Base-by-base conservation (phyloP, 2,329 filamentous ascomycete species). In the Epichloe coenophiala region DNA sequence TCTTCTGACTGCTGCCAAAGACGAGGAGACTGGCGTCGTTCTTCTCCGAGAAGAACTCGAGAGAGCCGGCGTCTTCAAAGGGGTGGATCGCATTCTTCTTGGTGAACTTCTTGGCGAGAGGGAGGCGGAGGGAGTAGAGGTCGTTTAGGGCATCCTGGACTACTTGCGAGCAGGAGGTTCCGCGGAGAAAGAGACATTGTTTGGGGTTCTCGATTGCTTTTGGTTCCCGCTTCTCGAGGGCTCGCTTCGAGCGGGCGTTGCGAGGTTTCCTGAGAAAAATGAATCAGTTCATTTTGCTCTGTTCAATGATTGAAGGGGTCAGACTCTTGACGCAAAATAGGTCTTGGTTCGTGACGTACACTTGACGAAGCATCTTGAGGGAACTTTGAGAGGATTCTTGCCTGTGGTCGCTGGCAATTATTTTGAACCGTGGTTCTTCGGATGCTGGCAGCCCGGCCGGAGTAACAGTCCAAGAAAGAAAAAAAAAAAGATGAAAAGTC, bases 51-150 rank as follows among this genome's bases (percentile, higher is more conserved):
- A 98, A 90, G 74, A 98, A 98, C 70, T 96, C 88, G 58, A 97
- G 78, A 49, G 86, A 91, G 31, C 84, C 75, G 56, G 86, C 73
- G 65, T 94, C 89, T 68, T 96, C 91, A 68, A 98, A 98, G 2
- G 93, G 93, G 68, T 93, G 89, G 60, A 95, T 85, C 59, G 82
- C 77, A 69, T 98, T 98, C 75, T 97, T 97, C 78, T 97, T 98
- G 69, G 82, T 87, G 73, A 98, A 95, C 59, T 90, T 89, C 68
- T 94, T 84, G 56, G 84, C 83, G 54, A 91, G 77, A 2, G 90
- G 89, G 62, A 86, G 83, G 60, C 91, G 90, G 63, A 98, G 75
- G 46, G 87, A 79, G 68, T 88, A 80, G 51, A 98, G 78, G 61
- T 96, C 93, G 58, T 81, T 84, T 55, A 96, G 75, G 52, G 88